Conservation (phyloP, 208 protist species). For the Acanthamoeba castellanii region DNA sequence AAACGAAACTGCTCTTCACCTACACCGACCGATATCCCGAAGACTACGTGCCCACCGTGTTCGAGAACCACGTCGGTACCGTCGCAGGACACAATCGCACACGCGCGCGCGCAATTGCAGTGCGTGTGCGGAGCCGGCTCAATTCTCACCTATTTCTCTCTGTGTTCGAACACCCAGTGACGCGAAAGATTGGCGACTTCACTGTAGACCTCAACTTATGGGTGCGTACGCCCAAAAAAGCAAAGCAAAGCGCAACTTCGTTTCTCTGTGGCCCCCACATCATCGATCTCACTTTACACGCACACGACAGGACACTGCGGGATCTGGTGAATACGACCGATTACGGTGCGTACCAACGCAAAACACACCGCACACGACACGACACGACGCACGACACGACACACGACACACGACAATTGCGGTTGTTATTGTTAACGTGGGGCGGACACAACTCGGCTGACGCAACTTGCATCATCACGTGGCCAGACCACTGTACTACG, state of each 20-base stretch:
- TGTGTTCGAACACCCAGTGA: neutral
- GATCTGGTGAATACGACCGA: neutral
- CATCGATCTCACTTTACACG: neutral
- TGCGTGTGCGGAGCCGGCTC: too few species aligned
- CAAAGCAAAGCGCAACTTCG: too few species aligned
- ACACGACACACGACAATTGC: neutral
- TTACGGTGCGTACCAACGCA: neutral
- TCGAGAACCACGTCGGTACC: slow-evolving; percentile 34
- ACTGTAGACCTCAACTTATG: neutral
- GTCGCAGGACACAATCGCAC: neutral
- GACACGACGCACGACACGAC: neutral
- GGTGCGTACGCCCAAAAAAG: neutral
- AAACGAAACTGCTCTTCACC: slow-evolving; percentile 37
- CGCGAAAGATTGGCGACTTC: slow-evolving; percentile 18
- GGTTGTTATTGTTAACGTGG: neutral
- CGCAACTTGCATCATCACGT: neutral
- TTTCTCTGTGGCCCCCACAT: neutral
- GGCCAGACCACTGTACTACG: slow-evolving; percentile 26
- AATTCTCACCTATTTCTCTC: neutral
- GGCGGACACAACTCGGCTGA: neutral
- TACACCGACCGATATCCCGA: neutral
- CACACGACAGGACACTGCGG: neutral
- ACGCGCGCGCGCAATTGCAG: too few species aligned
- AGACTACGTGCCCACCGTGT: neutral
- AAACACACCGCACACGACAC: too few species aligned